These are phyloP conservation scores for Corylus avellana DNA, from an alignment of 306 rosid species.

Conservation along the genomic window DNA sequence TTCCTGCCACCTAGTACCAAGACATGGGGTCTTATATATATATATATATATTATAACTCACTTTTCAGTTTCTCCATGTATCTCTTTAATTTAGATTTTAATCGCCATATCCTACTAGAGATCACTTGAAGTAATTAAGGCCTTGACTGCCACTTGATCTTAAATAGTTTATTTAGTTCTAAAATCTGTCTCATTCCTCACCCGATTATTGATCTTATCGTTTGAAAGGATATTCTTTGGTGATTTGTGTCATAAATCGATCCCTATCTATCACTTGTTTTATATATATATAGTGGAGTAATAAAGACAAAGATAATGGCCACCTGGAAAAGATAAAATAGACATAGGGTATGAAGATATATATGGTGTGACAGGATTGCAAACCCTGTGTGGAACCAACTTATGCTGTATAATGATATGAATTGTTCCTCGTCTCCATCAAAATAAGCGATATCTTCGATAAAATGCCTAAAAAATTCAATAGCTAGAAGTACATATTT, in stretches of 20 bases:
- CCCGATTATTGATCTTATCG: constrained; percentile 21
- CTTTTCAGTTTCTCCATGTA: not conserved
- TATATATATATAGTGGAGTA: not conserved
- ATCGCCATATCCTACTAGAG: constrained; percentile 19
- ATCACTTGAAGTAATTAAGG: not conserved
- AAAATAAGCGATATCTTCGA: not conserved
- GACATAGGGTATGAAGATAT: not conserved
- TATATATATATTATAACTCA: too few species aligned
- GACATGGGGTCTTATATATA: constrained; percentile 22
- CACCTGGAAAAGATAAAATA: constrained; percentile 16
- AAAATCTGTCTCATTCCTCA: constrained; percentile 24
- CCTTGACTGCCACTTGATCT: not conserved
- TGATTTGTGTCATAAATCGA: constrained; percentile 15
- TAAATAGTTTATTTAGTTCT: constrained; percentile 3
- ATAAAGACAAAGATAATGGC: constrained; percentile 27
- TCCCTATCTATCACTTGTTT: constrained; percentile 11
- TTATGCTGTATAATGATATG: not conserved
- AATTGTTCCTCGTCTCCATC: not conserved
- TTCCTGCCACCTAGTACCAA: constrained; percentile 36
- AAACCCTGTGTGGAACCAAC: not conserved
- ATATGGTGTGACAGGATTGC: not conserved
- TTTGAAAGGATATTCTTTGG: constrained; percentile 25
- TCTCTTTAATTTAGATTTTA: constrained; percentile 11
- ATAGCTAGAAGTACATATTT: not conserved
- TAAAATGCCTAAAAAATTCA: not conserved